Percentiles rank a stretch among this genome's conserved stretches.
Conservation (phyloP, 1,284 basidiomycete genomes). For the Papiliotrema nemorosa region DNA sequence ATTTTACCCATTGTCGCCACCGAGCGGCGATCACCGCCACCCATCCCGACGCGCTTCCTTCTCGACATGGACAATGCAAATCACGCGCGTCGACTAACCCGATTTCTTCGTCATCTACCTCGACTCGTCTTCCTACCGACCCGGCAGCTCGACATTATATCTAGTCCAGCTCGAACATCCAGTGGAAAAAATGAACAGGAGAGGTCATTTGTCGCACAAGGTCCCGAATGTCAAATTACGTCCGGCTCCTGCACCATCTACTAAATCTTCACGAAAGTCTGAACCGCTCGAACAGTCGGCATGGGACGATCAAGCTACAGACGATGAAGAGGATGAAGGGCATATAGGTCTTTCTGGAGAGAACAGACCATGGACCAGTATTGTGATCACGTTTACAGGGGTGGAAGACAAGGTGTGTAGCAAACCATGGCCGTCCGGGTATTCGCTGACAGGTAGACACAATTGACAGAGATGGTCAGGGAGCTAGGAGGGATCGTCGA, state of each 20-base stretch:
- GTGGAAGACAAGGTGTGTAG: conserved; percentile 40
- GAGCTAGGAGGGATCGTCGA: conserved; percentile 39
- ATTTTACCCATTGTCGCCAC: too few relatives aligned
- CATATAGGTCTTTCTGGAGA: conserved; percentile 12
- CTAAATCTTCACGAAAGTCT: too few relatives aligned
- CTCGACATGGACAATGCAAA: not conserved
- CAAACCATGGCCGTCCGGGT: not conserved
- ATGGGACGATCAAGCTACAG: not conserved
- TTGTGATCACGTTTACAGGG: conserved; percentile 43
- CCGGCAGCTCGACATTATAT: not conserved
- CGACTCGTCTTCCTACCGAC: not conserved
- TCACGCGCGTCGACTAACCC: not conserved
- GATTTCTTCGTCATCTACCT: not conserved
- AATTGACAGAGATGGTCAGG: conserved; percentile 21
- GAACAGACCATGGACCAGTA: conserved; percentile 32
- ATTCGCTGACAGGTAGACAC: not conserved
- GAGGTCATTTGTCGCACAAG: conserved; percentile 34
- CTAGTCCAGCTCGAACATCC: too few relatives aligned
- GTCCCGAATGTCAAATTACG: conserved; percentile 39
- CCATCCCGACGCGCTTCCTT: too few relatives aligned
- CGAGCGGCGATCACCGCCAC: too few relatives aligned
- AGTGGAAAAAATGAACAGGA: conserved; percentile 21
- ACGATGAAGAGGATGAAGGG: conserved; percentile 22
- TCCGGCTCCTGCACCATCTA: conserved; percentile 19
- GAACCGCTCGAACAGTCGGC: not conserved